Evolutionary conservation across 495 filamentous ascomycete species (phyloP).

Genomic region (Monascus purpureus): DNA sequence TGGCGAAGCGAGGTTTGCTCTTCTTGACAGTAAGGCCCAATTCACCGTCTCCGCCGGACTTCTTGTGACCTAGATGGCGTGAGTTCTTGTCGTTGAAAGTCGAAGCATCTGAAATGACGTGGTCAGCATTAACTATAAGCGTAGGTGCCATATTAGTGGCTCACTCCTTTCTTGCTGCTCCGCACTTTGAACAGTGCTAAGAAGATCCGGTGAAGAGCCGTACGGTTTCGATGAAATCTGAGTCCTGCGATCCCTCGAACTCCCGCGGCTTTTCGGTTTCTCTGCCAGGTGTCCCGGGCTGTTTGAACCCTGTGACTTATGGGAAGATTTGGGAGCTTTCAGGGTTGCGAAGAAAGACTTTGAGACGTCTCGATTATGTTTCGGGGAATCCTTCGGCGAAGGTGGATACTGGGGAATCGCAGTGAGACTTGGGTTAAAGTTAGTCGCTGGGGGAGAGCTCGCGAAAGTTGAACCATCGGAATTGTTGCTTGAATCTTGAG

Average conservation of each 20-base stretch:
- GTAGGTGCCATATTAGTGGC: too few relatives aligned
- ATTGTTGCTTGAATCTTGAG: conserved; percentile 23
- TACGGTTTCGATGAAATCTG: conserved; percentile 19
- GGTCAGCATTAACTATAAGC: too few relatives aligned
- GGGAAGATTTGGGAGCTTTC: conserved; percentile 41
- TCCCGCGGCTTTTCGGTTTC: conserved; percentile 28
- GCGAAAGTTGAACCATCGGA: conserved; percentile 20
- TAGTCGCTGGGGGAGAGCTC: conserved; percentile 18
- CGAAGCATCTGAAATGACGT: conserved; percentile 8
- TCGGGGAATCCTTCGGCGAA: conserved; percentile 32
- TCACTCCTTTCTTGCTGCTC: conserved; percentile 20
- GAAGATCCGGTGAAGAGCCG: conserved; percentile 31
- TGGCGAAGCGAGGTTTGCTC: conserved; percentile 36
- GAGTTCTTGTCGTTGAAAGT: conserved; percentile 10
- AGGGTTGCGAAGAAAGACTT: conserved; percentile 44
- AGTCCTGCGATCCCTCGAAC: conserved; percentile 26
- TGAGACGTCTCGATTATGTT: conserved; percentile 38
- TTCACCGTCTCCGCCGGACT: conserved; percentile 19
- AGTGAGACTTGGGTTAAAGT: conserved; percentile 33
- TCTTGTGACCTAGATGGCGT: conserved; percentile 13
- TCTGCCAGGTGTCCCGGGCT: conserved; percentile 25
- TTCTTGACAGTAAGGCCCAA: conserved; percentile 19
- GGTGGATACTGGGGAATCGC: conserved; percentile 41
- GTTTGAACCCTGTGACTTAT: conserved; percentile 26
- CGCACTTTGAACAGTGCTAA: conserved; percentile 14